Base-by-base conservation (phyloP, 1,284 basidiomycete genomes). In the Tremellales sp. region DNA sequence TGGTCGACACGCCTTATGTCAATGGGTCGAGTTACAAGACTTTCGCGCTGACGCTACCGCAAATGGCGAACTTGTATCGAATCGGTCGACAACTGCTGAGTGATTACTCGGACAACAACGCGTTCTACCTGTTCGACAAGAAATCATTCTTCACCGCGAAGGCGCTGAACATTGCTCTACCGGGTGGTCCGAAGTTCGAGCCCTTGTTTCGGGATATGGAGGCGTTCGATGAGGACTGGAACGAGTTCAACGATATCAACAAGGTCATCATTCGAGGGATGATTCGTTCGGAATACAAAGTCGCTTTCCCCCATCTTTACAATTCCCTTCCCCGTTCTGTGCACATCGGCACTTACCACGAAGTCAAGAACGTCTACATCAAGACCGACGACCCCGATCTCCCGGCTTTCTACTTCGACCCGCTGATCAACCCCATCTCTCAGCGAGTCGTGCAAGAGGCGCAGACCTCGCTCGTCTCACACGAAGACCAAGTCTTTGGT, bases 201-300 rank as follows among this genome's bases (percentile, higher is more conserved):
- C 92, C 89, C 21, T 74, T 93, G 26, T 77, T 68, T 74, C 83
- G 93, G 40, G 95, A 99, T 66, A 92, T 92, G 81, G 95, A 98
- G 64, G 81, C 86, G 9, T 97, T 91, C 63, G 95, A 99, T 66
- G 94, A 98, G 72, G 95, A 99, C 69, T 98, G 95, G 92, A 97
- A 97, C 74, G 94, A 98, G 74, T 98, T 99, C 68, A 98, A 98
- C 70, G 95, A 98, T 70, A 97, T 98, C 74, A 94, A 97, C 77
- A 98, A 99, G 74, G 88, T 98, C 67, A 97, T 98, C 72, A 98
- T 99, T 58, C 91, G 95, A 26, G 93, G 97, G 68, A 91, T 95
- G 70, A 95, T 99, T 56, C 83, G 95, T 43, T 98, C 95, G 3
- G 95, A 99, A 75, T 98, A 99, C 80, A 95, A 94, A 70, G 93